Evolutionary conservation across 768 basidiomycete genomes (phyloP).

Genomic region (Harrya chromipes): DNA sequence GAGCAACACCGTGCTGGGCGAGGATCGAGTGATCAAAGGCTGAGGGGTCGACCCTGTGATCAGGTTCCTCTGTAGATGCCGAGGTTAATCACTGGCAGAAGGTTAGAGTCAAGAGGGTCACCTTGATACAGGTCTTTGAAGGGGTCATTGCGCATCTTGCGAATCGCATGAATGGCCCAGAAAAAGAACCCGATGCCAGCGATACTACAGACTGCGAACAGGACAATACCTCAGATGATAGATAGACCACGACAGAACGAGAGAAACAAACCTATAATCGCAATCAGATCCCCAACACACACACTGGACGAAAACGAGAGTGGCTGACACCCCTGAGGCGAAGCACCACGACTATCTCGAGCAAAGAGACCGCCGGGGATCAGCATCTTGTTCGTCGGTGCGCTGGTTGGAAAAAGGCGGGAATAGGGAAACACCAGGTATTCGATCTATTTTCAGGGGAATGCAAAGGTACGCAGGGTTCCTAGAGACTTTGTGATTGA

Average conservation of each 20-base stretch:
- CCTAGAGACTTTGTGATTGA: no score
- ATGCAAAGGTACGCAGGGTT: background rate
- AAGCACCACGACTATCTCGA: no score
- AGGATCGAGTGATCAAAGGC: background rate
- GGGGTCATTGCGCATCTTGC: conserved; percentile 17
- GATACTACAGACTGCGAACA: conserved; percentile 10
- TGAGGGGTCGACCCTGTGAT: conserved; percentile 1
- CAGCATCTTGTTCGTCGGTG: conserved; percentile 6
- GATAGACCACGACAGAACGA: no score
- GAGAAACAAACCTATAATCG: no score
- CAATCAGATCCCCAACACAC: no score
- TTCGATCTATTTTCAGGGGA: background rate
- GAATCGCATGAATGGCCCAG: conserved; percentile 21
- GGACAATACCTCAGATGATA: no score
- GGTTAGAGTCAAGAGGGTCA: background rate
- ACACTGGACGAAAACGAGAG: no score
- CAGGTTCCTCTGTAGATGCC: conserved; percentile 1
- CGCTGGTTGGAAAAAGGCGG: background rate
- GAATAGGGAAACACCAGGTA: no score
- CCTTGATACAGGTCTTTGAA: conserved; percentile 12
- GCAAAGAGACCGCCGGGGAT: background rate
- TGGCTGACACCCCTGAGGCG: no score
- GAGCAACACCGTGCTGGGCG: conserved; percentile 4
- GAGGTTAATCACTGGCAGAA: background rate
- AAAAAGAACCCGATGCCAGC: conserved; percentile 19